A percentile compares a stretch with the other conserved stretches of the same genome.
These are phyloP conservation scores for Pseudogymnoascus sp. DNA, from an alignment of 2,329 filamentous ascomycete species.

Conservation along the genomic window DNA sequence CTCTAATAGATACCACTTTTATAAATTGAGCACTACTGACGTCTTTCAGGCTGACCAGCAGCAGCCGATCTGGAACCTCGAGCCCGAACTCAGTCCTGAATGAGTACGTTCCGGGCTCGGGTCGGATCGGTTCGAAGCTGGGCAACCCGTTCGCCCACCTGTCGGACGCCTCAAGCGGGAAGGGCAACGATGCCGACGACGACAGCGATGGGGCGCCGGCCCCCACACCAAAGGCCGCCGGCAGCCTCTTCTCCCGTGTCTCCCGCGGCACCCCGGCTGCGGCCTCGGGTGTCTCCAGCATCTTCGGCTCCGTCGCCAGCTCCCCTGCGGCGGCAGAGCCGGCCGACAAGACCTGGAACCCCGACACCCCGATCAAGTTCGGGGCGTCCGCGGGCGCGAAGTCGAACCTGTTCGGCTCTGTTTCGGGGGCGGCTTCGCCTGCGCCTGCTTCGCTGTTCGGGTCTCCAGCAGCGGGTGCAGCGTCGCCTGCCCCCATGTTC, in stretches of 20 bases:
- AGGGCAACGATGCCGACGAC: slow-evolving; percentile 35
- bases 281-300: slow-evolving; percentile 20
- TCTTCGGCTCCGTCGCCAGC: slow-evolving; percentile 31
- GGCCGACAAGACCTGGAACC: slow-evolving; percentile 42
- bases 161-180: slow-evolving; percentile 47
- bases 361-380: slow-evolving; percentile 48
- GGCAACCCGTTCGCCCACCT: slow-evolving; percentile 54
- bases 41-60: neutral
- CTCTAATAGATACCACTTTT: neutral
- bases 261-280: neutral
- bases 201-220: slow-evolving; percentile 11
- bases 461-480: slow-evolving; percentile 7
- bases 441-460: slow-evolving; percentile 7
- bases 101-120: slow-evolving; percentile 17
- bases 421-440: slow-evolving; percentile 16
- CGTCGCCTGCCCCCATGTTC: slow-evolving; percentile 15
- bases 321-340: slow-evolving; percentile 16
- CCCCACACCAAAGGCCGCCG: neutral
- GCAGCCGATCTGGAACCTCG: slow-evolving; percentile 4
- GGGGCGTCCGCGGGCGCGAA: slow-evolving; percentile 28
- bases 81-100: slow-evolving; percentile 21
- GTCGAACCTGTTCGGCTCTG: slow-evolving; percentile 26
- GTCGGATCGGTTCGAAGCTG: neutral
- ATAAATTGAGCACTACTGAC: neutral
- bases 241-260: slow-evolving; percentile 1